phyloP scores from a whole-genome alignment of 129 eudicot species.

The Artemisia argyi region DNA sequence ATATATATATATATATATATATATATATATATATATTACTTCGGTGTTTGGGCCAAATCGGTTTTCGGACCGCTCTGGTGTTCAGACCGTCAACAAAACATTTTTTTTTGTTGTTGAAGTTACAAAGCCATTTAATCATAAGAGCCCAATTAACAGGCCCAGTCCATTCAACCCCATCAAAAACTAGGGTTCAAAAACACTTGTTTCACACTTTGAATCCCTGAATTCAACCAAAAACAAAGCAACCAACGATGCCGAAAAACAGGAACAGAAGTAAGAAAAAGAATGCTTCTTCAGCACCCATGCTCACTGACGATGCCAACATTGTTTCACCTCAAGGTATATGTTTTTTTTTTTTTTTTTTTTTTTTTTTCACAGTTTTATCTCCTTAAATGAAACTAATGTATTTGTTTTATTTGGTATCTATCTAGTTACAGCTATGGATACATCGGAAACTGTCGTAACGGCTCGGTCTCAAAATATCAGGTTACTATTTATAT shows the following conservation, averaged over 20 bases:
- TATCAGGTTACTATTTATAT: conserved; percentile 36
- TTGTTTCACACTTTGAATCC: background rate
- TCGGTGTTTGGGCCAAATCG: too few species aligned
- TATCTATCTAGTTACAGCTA: conserved; percentile 36
- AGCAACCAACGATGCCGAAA: conserved; percentile 57
- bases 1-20: too few species aligned
- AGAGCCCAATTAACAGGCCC: too few species aligned
- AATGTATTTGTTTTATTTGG: background rate
- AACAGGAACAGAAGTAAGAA: conserved; percentile 73
- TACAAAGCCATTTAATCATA: too few species aligned
- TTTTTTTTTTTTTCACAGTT: background rate
- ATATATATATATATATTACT: too few species aligned
- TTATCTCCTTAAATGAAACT: conserved; percentile 1
- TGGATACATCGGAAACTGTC: conserved; percentile 73
- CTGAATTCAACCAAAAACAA: background rate
- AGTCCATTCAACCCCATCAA: background rate
- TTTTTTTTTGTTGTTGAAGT: too few species aligned
- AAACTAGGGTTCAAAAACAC: background rate
- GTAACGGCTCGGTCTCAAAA: conserved; percentile 26
- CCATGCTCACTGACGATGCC: conserved; percentile 36
- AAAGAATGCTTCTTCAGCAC: conserved; percentile 29
- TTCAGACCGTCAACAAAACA: too few species aligned
- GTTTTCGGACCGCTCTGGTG: too few species aligned
- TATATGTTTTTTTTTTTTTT: background rate
- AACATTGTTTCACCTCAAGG: conserved; percentile 50